phyloP scores from a whole-genome alignment of 148 eudicot genomes.

The Vaccinium corymbosum region DNA sequence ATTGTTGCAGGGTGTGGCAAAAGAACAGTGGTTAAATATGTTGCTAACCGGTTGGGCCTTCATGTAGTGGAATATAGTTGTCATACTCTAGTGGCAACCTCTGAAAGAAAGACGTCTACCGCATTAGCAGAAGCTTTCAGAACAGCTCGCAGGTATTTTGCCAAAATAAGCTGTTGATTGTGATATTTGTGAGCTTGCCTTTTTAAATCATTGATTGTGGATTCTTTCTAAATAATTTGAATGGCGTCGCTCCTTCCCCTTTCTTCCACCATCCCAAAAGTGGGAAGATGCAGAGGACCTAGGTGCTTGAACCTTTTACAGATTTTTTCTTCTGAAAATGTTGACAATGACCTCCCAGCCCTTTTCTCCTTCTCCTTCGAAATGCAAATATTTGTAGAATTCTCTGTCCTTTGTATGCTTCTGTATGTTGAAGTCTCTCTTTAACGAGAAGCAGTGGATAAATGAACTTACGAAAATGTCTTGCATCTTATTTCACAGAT shows the following conservation, averaged over 20 bases:
- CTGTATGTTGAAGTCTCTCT: background rate
- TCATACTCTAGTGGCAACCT: conserved; percentile 61
- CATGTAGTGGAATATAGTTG: conserved; percentile 93
- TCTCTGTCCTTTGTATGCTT: background rate
- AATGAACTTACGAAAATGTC: background rate
- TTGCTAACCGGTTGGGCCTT: conserved; percentile 79
- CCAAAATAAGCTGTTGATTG: background rate
- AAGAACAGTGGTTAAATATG: conserved; percentile 77
- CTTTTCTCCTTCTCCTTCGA: conserved; percentile 2
- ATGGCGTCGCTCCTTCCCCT: background rate
- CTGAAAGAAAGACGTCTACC: conserved; percentile 65
- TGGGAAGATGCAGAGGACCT: background rate
- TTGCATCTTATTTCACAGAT: background rate
- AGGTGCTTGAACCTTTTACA: background rate
- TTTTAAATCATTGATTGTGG: background rate
- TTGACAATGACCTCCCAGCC: background rate
- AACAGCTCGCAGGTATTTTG: conserved; percentile 67
- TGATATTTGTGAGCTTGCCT: background rate
- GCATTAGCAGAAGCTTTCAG: conserved; percentile 75
- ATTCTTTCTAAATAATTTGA: conserved; percentile 6
- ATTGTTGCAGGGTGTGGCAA: conserved; percentile 77
- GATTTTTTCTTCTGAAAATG: background rate
- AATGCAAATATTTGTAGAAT: background rate
- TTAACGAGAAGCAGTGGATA: background rate
- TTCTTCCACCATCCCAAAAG: background rate